phyloP scores from a whole-genome alignment of 805 yeast species.

The Isabelozyma heimii region DNA sequence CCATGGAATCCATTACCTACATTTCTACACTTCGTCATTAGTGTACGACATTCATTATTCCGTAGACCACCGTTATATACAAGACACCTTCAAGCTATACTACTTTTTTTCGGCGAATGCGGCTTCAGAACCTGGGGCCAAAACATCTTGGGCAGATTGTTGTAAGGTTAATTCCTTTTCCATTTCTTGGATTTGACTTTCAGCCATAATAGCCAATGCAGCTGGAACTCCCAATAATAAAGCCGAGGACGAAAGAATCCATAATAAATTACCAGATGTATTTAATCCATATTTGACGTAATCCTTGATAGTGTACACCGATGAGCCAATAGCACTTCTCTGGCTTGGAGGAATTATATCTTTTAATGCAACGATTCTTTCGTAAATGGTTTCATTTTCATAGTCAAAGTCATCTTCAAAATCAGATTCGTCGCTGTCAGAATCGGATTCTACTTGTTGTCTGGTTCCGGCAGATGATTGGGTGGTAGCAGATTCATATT shows the following conservation, averaged over 20 bases:
- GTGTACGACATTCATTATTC: constrained; percentile 1
- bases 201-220: constrained; percentile 83
- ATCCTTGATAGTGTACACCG: constrained; percentile 23
- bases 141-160: constrained; percentile 70
- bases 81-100: constrained; percentile 10
- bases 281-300: constrained; percentile 43
- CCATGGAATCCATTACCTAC: no score
- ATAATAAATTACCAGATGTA: constrained; percentile 72
- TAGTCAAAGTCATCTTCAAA: constrained; percentile 69
- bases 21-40: background rate
- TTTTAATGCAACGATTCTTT: constrained; percentile 86
- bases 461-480: background rate
- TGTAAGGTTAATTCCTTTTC: constrained; percentile 87
- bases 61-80: background rate
- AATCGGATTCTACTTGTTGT: constrained; percentile 22
- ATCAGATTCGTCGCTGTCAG: constrained; percentile 50
- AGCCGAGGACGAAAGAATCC: constrained; percentile 83
- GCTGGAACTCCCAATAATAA: constrained; percentile 90
- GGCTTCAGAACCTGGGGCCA: constrained; percentile 64
- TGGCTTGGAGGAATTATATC: constrained; percentile 89
- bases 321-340: constrained; percentile 48
- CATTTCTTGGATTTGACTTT: constrained; percentile 90
- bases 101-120: constrained; percentile 35
- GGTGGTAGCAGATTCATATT: constrained; percentile 19
- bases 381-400: constrained; percentile 78